Conservation (phyloP, 2,329 filamentous ascomycete species). For the Calonectria pseudoturangicola region DNA sequence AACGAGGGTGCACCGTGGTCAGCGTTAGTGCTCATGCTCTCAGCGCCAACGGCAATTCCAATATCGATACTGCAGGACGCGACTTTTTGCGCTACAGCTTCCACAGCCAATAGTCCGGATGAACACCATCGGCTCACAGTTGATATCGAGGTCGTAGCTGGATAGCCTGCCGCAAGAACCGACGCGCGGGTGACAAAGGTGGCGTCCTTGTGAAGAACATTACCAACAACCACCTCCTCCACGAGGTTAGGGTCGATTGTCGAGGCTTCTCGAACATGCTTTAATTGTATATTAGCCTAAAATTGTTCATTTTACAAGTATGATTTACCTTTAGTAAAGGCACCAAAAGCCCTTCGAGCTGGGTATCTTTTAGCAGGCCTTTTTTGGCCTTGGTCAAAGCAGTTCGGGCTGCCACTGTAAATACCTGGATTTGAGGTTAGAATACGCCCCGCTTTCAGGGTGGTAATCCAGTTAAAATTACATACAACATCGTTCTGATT, state of each 20-base stretch:
- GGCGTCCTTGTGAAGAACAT: slow-evolving; percentile 16
- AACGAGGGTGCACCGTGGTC: slow-evolving; percentile 3
- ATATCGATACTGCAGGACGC: slow-evolving; percentile 79
- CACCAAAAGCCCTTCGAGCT: slow-evolving; percentile 1
- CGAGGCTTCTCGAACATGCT: slow-evolving; percentile 1
- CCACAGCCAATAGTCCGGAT: slow-evolving; percentile 83
- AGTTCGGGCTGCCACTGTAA: slow-evolving; percentile 7
- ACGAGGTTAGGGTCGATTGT: slow-evolving; percentile 1
- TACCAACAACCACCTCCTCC: slow-evolving; percentile 13
- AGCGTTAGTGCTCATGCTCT: slow-evolving; percentile 73
- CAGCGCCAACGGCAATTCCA: slow-evolving; percentile 82
- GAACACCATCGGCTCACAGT: slow-evolving; percentile 85
- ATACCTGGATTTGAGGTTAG: not conserved
- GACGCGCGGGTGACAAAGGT: slow-evolving; percentile 73
- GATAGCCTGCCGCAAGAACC: slow-evolving; percentile 82
- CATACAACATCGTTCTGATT: not conserved
- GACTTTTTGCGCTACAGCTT: slow-evolving; percentile 85
- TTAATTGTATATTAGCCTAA: not conserved
- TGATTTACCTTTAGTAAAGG: not conserved
- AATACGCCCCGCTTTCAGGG: not conserved
- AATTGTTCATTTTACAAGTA: accelerated
- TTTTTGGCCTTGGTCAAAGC: slow-evolving; percentile 19
- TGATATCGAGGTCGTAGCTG: slow-evolving; percentile 80
- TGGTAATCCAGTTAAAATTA: no score
- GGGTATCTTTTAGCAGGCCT: not conserved